Percentiles rank a stretch among this genome's conserved stretches.
phyloP scores from a whole-genome alignment of 257 asterid species.

The Solanum chiquidenum region DNA sequence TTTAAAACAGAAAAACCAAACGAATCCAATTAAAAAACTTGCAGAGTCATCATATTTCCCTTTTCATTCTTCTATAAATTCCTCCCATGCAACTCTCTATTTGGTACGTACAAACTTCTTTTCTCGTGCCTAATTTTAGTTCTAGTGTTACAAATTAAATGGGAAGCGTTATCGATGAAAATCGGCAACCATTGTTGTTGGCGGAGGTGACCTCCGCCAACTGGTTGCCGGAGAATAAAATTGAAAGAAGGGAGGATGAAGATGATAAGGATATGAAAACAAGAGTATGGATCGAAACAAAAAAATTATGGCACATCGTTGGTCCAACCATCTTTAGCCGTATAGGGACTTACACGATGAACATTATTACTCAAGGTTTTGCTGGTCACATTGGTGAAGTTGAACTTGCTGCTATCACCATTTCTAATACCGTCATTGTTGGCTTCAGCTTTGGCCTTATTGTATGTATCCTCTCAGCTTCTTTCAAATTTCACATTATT shows the following conservation, averaged over 20 bases:
- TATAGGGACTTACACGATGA: constrained; percentile 19
- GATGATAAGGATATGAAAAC: background rate
- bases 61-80: background rate
- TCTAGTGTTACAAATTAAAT: background rate
- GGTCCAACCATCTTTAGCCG: constrained; percentile 38
- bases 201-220: background rate
- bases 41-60: background rate
- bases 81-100: background rate
- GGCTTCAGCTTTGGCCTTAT: constrained; percentile 42
- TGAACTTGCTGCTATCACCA: constrained; percentile 38
- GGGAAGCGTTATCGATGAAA: background rate
- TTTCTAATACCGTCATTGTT: constrained; percentile 38
- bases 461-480: constrained; percentile 5
- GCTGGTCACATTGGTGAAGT: constrained; percentile 49
- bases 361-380: constrained; percentile 25
- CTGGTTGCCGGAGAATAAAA: background rate
- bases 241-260: background rate
- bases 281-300: constrained; percentile 15
- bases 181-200: background rate
- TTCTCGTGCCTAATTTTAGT: background rate
- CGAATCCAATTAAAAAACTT: too few species aligned
- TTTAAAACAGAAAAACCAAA: too few species aligned
- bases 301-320: constrained; percentile 31
- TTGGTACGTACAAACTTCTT: background rate
- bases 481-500: background rate